Conservation (phyloP, 2,329 filamentous ascomycete species). For the Mycogone perniciosa region DNA sequence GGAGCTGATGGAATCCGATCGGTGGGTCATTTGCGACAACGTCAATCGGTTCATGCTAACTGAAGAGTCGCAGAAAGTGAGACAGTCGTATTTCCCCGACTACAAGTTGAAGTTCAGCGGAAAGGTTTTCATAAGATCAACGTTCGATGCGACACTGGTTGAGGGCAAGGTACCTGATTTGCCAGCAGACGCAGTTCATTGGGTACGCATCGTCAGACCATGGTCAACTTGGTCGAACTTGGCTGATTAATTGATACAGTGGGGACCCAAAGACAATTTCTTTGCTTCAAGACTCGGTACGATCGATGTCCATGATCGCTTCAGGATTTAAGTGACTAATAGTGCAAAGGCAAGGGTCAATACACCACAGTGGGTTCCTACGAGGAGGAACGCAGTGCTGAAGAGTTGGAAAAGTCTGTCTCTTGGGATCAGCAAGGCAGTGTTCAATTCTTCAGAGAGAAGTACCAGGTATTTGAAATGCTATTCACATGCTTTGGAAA, state of each 20-base stretch:
- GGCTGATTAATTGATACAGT: conserved; percentile 13
- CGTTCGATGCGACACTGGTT: conserved; percentile 12
- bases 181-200: conserved; percentile 14
- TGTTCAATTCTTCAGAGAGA: conserved; percentile 28
- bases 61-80: conserved; percentile 2
- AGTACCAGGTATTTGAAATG: conserved; percentile 20
- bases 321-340: background rate
- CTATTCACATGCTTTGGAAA: background rate
- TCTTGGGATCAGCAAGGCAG: conserved; percentile 33
- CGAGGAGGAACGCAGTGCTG: conserved; percentile 28
- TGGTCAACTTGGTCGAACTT: background rate
- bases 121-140: conserved; percentile 12
- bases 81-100: conserved; percentile 6
- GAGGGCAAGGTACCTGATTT: conserved; percentile 12
- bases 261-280: conserved; percentile 5
- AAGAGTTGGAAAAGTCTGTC: conserved; percentile 23
- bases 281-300: conserved; percentile 32
- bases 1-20: conserved; percentile 49
- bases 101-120: conserved; percentile 12
- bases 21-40: conserved; percentile 21
- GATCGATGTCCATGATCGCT: background rate
- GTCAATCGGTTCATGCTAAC: background rate
- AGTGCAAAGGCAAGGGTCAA: conserved; percentile 20
- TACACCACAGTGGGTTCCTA: conserved; percentile 38
- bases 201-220: conserved; percentile 1